These are phyloP conservation scores for Cladosporium austrohemisphaericum DNA, from an alignment of 2,329 filamentous ascomycete genomes.

Conservation along the genomic window DNA sequence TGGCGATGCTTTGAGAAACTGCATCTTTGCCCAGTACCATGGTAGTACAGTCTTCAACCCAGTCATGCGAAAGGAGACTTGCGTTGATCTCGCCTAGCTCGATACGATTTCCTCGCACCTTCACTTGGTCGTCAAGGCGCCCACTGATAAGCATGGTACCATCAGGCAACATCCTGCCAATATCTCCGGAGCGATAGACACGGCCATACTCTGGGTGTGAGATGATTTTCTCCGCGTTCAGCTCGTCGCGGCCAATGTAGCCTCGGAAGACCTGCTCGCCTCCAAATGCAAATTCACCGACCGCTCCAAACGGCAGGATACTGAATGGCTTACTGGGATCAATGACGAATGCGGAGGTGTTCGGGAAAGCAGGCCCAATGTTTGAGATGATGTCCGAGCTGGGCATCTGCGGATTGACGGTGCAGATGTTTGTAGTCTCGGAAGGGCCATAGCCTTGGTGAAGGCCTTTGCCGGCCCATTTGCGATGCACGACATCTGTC, in stretches of 20 bases:
- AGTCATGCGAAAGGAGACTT: slow-evolving; percentile 50
- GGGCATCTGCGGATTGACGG: slow-evolving; percentile 61
- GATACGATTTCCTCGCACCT: slow-evolving; percentile 74
- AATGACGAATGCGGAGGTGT: slow-evolving; percentile 71
- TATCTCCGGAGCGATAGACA: slow-evolving; percentile 78
- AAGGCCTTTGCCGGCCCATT: slow-evolving; percentile 65
- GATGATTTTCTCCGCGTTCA: slow-evolving; percentile 66
- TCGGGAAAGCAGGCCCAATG: slow-evolving; percentile 69
- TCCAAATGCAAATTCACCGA: slow-evolving; percentile 83
- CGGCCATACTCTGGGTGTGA: slow-evolving; percentile 65
- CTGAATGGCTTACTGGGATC: slow-evolving; percentile 42
- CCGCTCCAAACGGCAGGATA: slow-evolving; percentile 63
- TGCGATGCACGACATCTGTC: slow-evolving; percentile 64
- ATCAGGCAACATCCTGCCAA: slow-evolving; percentile 73
- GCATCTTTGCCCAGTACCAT: slow-evolving; percentile 50
- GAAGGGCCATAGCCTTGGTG: slow-evolving; percentile 83
- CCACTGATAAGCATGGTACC: slow-evolving; percentile 71
- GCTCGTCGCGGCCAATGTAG: slow-evolving; percentile 63
- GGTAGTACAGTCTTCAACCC: slow-evolving; percentile 61
- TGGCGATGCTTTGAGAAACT: slow-evolving; percentile 50
- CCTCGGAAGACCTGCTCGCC: slow-evolving; percentile 74
- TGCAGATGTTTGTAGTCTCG: slow-evolving; percentile 86
- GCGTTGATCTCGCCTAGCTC: slow-evolving; percentile 74
- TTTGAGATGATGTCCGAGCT: slow-evolving; percentile 62
- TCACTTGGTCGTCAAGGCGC: slow-evolving; percentile 74